Conservation (phyloP, 306 rosid species). For the Fagus crenata region DNA sequence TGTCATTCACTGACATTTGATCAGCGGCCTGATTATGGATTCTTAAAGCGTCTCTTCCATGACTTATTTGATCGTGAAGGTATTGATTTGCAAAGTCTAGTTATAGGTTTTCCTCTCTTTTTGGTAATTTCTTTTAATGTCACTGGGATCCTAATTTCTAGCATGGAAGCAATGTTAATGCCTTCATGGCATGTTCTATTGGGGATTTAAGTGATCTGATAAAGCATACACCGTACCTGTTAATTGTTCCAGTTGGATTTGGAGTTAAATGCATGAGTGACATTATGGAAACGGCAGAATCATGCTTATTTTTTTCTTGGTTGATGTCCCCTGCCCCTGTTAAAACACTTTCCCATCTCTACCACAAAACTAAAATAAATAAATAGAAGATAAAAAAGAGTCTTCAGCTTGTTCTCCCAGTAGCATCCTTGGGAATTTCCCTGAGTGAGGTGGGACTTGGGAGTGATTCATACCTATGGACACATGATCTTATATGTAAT, state of each 20-base stretch:
- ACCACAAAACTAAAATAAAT: neutral
- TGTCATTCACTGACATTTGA: slow-evolving; percentile 91
- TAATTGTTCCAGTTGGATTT: neutral
- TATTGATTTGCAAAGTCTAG: slow-evolving; percentile 28
- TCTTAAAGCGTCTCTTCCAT: slow-evolving; percentile 87
- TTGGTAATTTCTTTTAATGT: neutral
- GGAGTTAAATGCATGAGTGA: neutral
- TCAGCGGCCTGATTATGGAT: slow-evolving; percentile 98
- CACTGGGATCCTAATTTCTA: neutral
- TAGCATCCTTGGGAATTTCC: neutral
- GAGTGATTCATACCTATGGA: neutral
- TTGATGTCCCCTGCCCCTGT: neutral
- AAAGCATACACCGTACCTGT: neutral
- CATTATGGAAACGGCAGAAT: neutral
- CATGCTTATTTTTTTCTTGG: neutral
- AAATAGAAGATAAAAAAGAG: neutral
- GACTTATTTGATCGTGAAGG: slow-evolving; percentile 91
- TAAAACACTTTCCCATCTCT: neutral
- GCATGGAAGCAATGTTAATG: neutral
- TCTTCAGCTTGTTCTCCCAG: neutral
- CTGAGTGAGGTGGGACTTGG: neutral
- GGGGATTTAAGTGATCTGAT: neutral
- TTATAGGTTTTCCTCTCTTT: neutral
- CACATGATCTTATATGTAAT: neutral
- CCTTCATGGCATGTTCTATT: neutral